These are phyloP conservation scores for Rubroshorea leprosula DNA, from an alignment of 345 rosid species.

Conservation along the genomic window DNA sequence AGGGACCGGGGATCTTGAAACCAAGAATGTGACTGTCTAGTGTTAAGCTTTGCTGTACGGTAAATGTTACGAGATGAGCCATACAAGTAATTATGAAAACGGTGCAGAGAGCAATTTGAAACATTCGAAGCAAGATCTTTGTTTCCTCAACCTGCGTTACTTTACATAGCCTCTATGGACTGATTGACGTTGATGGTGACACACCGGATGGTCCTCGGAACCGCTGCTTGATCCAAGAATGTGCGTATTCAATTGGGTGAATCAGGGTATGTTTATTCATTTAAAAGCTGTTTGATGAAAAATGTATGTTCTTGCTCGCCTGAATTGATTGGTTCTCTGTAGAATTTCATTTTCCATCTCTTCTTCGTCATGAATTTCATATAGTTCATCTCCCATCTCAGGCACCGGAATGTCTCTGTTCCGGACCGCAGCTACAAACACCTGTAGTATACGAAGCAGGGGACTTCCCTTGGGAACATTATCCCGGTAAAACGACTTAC, in stretches of 20 bases:
- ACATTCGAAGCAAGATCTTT: slow-evolving; percentile 49
- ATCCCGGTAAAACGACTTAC: slow-evolving; percentile 44
- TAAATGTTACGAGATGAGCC: slow-evolving; percentile 67
- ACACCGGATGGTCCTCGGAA: slow-evolving; percentile 8
- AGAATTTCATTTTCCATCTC: slow-evolving; percentile 34
- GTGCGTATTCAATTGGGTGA: slow-evolving; percentile 13
- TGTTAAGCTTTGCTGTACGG: slow-evolving; percentile 53
- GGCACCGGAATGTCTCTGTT: slow-evolving; percentile 40
- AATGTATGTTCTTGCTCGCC: slow-evolving; percentile 20
- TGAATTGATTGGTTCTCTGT: slow-evolving; percentile 44
- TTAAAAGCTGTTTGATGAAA: neutral
- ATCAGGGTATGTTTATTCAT: too few species aligned
- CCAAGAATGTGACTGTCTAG: slow-evolving; percentile 39
- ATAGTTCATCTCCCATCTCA: slow-evolving; percentile 33
- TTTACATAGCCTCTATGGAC: slow-evolving; percentile 47
- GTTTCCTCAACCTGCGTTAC: slow-evolving; percentile 60
- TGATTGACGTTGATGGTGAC: slow-evolving; percentile 20
- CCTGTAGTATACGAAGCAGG: slow-evolving; percentile 34
- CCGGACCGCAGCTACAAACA: slow-evolving; percentile 37
- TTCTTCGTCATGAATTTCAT: slow-evolving; percentile 40
- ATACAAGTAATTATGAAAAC: slow-evolving; percentile 64
- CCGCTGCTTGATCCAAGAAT: slow-evolving; percentile 51
- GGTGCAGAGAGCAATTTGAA: slow-evolving; percentile 47
- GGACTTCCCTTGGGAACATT: slow-evolving; percentile 46
- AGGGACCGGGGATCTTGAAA: slow-evolving; percentile 47